Evolutionary conservation across 257 asterid genomes (phyloP), one percentile per base, ranked within the genome.

Genomic region (Capsicum rhomboideum): DNA sequence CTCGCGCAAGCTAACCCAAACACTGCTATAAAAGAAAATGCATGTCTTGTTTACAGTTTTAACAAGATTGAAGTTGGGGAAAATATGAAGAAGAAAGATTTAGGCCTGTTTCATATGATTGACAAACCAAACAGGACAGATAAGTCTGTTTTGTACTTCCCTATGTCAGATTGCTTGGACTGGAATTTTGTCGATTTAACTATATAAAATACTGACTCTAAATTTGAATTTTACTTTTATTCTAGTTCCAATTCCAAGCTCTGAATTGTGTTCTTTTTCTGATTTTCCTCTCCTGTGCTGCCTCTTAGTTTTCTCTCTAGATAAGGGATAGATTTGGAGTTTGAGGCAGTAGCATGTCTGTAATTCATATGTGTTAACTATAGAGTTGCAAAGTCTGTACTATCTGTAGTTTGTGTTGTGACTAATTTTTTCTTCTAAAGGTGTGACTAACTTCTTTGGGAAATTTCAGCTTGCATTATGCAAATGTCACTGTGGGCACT

Each of bases 381-480:
- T 49, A 49, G 81, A 49, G 44, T 75, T 75, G 44, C 8, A 18
- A 75, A 75, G 54, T 49, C 44, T 8, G 61, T 26, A 75, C 10
- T 14, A 75, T 49, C 23, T 75, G 1, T 75, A 75, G 42, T 49
- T n/a, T 75, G 44, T 26, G 58, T 2, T 69, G 54, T 20, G 20
- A 40, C 54, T 69, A 37, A 40, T 77, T 34, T n/a, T 20, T 58
- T 23, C 10, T 42, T 55, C 78, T 12, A 20, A 50, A 28, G 29
- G 28, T 34, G 21, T 84, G 63, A 58, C 37, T 20, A 61, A 61
- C 17, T 63, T 14, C 40, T 68, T 11, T 75, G 66, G 34, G 59
- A 79, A 78, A 80, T 83, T 90, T 88, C 98, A 96, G 99, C 87
- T 92, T 97, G 93, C 97, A 93, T 86, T 97, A 97, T 86, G 90